Base-by-base conservation (phyloP, 2,329 filamentous ascomycete species). In the Phoma herbarum region DNA sequence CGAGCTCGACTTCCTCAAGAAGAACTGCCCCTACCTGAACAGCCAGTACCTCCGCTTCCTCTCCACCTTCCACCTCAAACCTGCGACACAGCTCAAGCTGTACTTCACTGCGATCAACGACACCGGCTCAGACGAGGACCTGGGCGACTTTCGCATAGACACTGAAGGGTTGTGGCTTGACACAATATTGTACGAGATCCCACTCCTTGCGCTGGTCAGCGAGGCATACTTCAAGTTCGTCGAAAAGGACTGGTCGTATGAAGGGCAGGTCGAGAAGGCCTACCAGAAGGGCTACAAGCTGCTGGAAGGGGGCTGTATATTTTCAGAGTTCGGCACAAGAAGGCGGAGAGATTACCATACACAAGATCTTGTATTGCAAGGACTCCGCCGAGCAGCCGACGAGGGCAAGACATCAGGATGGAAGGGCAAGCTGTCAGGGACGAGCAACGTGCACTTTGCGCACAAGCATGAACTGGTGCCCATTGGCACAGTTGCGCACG, bases 221-320 rank as follows among this genome's bases (percentile, higher is more conserved):
- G 94, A 99, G 77, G 92, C 95, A 48, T 99, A 97, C 80, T 99
- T 99, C 84, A 93, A 91, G 73, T 98, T 97, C 79, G 92, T 93
- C 82, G 93, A 99, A 74, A 91, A 80, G 51, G 93, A 97, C 75
- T 99, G 95, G 95, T 89, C 86, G 68, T 90, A 98, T 70, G 86
- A 90, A 6, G 90, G 89, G 2, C 95, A 99, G 76, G 88, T 96
- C 71, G 89, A 96, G 48, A 89, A 89, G 67, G 93, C 95, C 1
- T 92, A 88, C 62, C 82, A 86, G 9, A 99, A 99, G 80, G 95
- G 92, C 2, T 82, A 88, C 64, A 83, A 83, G 51, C 82, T 99
- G 31, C 79, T 99, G 11, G 84, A 95, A 75, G 87, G 88, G 28
- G 94, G 93, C 25, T 99, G 95, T 75, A 83, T 91, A 31, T 90